Percentiles rank a stretch among this genome's conserved stretches.
Conservation (phyloP, 495 filamentous ascomycete genomes). For the Aspergillus funiculosus region DNA sequence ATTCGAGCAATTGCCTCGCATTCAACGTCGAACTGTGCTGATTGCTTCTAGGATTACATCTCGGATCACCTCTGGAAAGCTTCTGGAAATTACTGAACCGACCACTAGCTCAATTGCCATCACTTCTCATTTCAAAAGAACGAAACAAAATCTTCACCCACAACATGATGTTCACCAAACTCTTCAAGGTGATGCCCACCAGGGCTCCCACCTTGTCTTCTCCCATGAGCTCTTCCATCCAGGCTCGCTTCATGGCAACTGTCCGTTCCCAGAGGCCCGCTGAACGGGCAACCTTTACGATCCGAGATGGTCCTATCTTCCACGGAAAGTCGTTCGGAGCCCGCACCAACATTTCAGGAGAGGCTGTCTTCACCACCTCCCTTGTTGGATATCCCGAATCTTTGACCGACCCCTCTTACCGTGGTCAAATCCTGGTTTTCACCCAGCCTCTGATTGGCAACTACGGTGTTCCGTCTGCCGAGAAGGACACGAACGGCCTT, state of each 20-base stretch:
- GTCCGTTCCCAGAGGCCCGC: slow-evolving; percentile 57
- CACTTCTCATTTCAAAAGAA: slow-evolving; percentile 6
- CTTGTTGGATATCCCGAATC: slow-evolving; percentile 96
- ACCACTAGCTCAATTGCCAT: slow-evolving; percentile 12
- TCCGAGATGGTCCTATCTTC: slow-evolving; percentile 91
- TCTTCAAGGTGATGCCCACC: slow-evolving; percentile 52
- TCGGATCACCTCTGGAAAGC: slow-evolving; percentile 99
- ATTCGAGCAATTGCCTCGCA: not conserved
- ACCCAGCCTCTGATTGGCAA: slow-evolving; percentile 99
- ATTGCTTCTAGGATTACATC: slow-evolving; percentile 74
- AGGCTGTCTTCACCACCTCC: slow-evolving; percentile 92
- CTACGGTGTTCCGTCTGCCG: slow-evolving; percentile 83
- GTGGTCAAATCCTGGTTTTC: slow-evolving; percentile 97
- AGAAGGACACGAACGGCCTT: slow-evolving; percentile 70
- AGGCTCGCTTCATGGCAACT: slow-evolving; percentile 62
- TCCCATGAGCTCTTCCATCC: slow-evolving; percentile 42
- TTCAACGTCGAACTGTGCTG: slow-evolving; percentile 13
- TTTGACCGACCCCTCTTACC: slow-evolving; percentile 97
- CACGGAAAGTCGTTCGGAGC: slow-evolving; percentile 90
- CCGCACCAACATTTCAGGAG: slow-evolving; percentile 83
- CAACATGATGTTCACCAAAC: slow-evolving; percentile 63
- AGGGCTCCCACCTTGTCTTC: slow-evolving; percentile 49
- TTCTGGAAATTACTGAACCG: slow-evolving; percentile 60
- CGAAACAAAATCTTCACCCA: slow-evolving; percentile 25
- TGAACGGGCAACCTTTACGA: slow-evolving; percentile 89